Evolutionary conservation across 73 alveolate genomes (phyloP).

Genomic region (Paramecium sexaurelia): DNA sequence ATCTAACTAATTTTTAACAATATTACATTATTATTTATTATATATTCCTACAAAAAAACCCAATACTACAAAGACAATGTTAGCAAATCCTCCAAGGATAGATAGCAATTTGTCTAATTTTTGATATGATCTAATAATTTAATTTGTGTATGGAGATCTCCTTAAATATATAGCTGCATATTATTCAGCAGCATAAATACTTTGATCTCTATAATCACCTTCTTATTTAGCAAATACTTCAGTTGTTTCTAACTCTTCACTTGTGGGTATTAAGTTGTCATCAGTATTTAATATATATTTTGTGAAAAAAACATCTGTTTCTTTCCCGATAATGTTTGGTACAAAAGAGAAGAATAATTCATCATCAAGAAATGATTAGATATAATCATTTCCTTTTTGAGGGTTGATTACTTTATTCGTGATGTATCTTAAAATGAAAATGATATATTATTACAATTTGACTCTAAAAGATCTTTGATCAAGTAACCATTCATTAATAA

Average conservation of each 20-base stretch:
- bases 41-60: slow-evolving; percentile 7
- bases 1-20: background rate
- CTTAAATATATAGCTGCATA: slow-evolving; percentile 12
- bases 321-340: background rate
- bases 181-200: background rate
- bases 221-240: background rate
- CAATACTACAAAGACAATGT: background rate
- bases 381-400: background rate
- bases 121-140: background rate
- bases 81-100: slow-evolving; percentile 1
- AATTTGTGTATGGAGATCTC: background rate
- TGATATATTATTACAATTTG: background rate
- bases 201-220: slow-evolving; percentile 13
- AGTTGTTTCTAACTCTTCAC: background rate
- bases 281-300: background rate
- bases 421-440: background rate
- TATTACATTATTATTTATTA: slow-evolving; percentile 23
- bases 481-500: background rate
- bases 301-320: background rate
- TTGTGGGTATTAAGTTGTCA: background rate
- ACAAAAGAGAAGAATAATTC: slow-evolving; percentile 29
- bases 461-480: background rate
- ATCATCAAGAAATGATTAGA: slow-evolving; percentile 18
- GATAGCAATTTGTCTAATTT: background rate
- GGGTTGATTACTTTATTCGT: background rate